Evolutionary conservation across 345 rosid genomes (phyloP), one percentile per base, ranked within the genome.

Genomic region (Durio zibethinus): DNA sequence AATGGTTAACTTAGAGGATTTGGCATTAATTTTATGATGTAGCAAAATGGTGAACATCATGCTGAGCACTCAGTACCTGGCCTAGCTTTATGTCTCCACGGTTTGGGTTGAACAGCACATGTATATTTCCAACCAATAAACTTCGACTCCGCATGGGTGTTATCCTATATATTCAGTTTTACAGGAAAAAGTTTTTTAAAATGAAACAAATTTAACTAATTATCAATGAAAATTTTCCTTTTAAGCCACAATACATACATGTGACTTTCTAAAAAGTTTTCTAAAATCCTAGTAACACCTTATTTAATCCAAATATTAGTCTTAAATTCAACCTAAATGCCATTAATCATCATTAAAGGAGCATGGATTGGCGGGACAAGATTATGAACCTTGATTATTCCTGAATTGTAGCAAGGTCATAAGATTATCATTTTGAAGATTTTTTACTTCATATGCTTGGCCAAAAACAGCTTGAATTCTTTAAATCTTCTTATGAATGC

Each of bases 1-100:
- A 45, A 15, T 14, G 36, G 15, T 25, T 45, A 45, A 15, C 73
- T 7, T 45, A 4, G 59, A 48, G 21, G 60, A 48, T 50, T 20
- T 10, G 21, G 38, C 38, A 27, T 47, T 16, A 69, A 25, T 69
- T 16, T 7, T 27, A 2, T 3, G 73, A 33, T 8, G 40, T 69
- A 47, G n/a, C n/a, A 2, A 59, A 23, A 60, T 18, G 40, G 23
- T 29, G 2, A 61, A 61, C 33, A 29, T 52, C 36, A 36, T 63
- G 48, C 36, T 45, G 33, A 83, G 69, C 64, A 79, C 71, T 36
- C 23, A 74, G 56, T 84, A 90, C 97, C 97, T 92, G 97, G 75
- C 98, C 98, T 27, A 93, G 85, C 85, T 95, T 92, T 76, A 93
- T 85, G 81, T 93, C 97, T 76, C 99, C 99, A 66, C 94, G 96